A percentile compares a stretch with the other conserved stretches of the same genome.
Conservation (phyloP, 2,329 filamentous ascomycete species). For the Nemania bipapillata region DNA sequence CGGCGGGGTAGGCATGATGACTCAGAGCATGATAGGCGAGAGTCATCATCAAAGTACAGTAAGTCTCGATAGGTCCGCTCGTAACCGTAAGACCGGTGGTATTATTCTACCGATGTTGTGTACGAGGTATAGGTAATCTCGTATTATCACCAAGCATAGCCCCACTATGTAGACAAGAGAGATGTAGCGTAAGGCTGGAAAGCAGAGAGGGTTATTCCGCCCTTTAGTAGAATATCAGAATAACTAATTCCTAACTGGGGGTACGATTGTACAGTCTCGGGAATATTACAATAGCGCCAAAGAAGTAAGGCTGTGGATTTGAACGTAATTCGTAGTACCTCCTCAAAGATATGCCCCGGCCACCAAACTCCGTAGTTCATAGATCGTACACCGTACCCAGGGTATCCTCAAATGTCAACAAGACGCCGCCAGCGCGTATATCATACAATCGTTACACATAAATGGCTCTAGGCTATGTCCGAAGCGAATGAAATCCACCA, state of each 20-base stretch:
- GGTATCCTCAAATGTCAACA: constrained; percentile 32
- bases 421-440: constrained; percentile 23
- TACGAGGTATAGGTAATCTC: background rate
- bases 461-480: background rate
- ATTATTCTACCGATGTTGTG: background rate
- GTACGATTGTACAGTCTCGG: background rate
- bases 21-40: no score
- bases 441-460: constrained; percentile 28
- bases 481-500: constrained; percentile 1
- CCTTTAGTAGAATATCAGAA: background rate
- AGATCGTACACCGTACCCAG: constrained; percentile 17
- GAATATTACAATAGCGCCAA: background rate
- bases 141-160: no score
- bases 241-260: background rate
- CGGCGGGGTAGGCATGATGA: no score
- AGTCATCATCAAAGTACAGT: background rate
- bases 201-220: background rate
- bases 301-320: background rate
- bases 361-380: constrained; percentile 20
- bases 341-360: background rate
- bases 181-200: background rate
- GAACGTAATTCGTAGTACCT: background rate
- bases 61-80: background rate
- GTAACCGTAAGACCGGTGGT: background rate
- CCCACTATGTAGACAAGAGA: no score